Conservation (phyloP, 2,329 filamentous ascomycete genomes). For the Colletotrichum theobromicola region DNA sequence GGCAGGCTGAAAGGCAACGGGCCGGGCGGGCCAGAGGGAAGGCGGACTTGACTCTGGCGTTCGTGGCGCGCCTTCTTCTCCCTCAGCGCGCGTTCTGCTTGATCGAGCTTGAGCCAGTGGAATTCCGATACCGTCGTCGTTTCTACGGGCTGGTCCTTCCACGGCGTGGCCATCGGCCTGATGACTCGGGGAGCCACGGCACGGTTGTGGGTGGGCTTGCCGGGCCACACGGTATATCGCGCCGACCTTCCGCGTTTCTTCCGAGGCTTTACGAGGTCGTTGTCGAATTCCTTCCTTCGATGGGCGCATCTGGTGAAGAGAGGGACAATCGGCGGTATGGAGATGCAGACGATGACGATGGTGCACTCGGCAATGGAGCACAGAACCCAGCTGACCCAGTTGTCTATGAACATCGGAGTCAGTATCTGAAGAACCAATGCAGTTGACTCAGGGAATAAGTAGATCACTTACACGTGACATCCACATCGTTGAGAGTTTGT, state of each 20-base stretch:
- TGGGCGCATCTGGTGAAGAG: slow-evolving; percentile 20
- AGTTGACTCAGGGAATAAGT: background rate
- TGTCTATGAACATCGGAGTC: slow-evolving; percentile 22
- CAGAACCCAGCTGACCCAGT: slow-evolving; percentile 31
- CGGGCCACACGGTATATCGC: background rate
- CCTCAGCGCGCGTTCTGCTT: background rate
- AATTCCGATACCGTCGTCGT: slow-evolving; percentile 1
- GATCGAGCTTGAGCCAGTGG: slow-evolving; percentile 9
- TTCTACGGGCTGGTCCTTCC: slow-evolving; percentile 7
- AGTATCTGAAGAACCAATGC: background rate
- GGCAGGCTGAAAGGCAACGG: background rate
- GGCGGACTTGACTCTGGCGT: background rate
- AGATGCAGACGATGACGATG: slow-evolving; percentile 37
- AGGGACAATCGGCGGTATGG: slow-evolving; percentile 34
- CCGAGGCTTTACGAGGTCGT: background rate
- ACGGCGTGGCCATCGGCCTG: slow-evolving; percentile 17
- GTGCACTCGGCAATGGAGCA: slow-evolving; percentile 37
- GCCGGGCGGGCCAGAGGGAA: background rate
- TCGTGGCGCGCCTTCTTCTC: background rate
- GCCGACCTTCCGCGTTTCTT: background rate
- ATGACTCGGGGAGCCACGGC: background rate
- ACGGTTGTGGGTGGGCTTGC: background rate
- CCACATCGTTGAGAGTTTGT: slow-evolving; percentile 25
- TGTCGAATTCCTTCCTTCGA: background rate
- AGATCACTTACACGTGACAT: slow-evolving; percentile 32